phyloP scores from a whole-genome alignment of 2,329 filamentous ascomycete species.

The Cercospora sojina region DNA sequence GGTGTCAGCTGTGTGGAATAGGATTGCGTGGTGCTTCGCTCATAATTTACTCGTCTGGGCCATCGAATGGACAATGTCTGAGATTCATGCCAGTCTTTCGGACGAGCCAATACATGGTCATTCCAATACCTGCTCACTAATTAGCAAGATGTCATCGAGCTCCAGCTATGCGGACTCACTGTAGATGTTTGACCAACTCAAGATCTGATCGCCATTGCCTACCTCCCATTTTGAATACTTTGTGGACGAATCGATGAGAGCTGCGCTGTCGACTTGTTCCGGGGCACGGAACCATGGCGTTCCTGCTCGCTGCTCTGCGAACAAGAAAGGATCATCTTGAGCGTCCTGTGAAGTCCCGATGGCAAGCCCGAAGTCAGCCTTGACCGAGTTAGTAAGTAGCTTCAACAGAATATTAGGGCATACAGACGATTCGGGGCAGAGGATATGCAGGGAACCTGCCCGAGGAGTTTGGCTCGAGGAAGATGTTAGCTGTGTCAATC shows the following conservation, averaged over 20 bases:
- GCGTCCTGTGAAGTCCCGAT: not conserved
- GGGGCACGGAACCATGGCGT: not conserved
- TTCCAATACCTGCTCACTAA: not conserved
- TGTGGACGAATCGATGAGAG: not conserved
- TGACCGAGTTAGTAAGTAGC: not conserved
- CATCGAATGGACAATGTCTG: not conserved
- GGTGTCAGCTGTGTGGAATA: not conserved
- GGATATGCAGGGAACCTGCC: not conserved
- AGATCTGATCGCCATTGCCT: slow-evolving; percentile 2
- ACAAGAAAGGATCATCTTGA: not conserved
- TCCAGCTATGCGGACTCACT: not conserved
- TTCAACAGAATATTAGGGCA: not conserved
- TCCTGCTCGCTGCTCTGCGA: not conserved
- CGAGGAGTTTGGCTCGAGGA: not conserved
- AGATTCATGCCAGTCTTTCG: not conserved
- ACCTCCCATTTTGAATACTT: not conserved
- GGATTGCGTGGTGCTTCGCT: not conserved
- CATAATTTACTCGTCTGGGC: not conserved
- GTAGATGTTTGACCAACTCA: not conserved
- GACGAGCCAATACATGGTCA: slow-evolving; percentile 1
- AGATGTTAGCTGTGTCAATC: not conserved
- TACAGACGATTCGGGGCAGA: not conserved
- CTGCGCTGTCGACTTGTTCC: not conserved
- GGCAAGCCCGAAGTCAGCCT: slow-evolving; percentile 5
- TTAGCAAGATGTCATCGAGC: not conserved